Conservation (phyloP, 148 eudicot species). For the Chenopodium formosanum region DNA sequence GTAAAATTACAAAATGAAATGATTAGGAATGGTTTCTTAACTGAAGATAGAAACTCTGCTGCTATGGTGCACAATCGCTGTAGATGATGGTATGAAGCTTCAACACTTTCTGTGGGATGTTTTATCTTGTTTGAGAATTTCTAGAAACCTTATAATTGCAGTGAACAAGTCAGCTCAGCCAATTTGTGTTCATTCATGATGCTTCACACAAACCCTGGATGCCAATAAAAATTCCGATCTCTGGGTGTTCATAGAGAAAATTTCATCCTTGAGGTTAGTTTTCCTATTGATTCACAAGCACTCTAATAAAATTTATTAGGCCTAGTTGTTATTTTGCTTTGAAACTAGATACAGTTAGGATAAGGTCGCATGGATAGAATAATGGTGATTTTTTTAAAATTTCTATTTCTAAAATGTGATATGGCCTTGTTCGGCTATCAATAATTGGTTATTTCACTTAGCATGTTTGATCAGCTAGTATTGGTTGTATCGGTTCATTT, state of each 20-base stretch:
- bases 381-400: too few species aligned
- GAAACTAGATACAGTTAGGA: not conserved
- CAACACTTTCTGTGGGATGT: not conserved
- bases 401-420: too few species aligned
- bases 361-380: not conserved
- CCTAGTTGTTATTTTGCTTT: not conserved
- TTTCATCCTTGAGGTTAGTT: constrained; percentile 24
- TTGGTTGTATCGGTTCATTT: too few species aligned
- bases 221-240: not conserved
- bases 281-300: not conserved
- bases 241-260: not conserved
- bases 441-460: too few species aligned
- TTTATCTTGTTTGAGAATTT: constrained; percentile 16
- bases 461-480: too few species aligned
- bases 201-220: constrained; percentile 8
- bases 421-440: too few species aligned
- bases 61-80: constrained; percentile 23
- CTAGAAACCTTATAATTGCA: constrained; percentile 6
- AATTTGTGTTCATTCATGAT: not conserved
- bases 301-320: not conserved
- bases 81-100: constrained; percentile 9
- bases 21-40: constrained; percentile 48
- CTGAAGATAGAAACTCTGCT: constrained; percentile 26
- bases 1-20: constrained; percentile 67
- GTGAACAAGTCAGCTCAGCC: not conserved